Evolutionary conservation across 202 grass and related monocot genomes (phyloP), one percentile per base, ranked within the genome.

Genomic region (Digitaria exilis): DNA sequence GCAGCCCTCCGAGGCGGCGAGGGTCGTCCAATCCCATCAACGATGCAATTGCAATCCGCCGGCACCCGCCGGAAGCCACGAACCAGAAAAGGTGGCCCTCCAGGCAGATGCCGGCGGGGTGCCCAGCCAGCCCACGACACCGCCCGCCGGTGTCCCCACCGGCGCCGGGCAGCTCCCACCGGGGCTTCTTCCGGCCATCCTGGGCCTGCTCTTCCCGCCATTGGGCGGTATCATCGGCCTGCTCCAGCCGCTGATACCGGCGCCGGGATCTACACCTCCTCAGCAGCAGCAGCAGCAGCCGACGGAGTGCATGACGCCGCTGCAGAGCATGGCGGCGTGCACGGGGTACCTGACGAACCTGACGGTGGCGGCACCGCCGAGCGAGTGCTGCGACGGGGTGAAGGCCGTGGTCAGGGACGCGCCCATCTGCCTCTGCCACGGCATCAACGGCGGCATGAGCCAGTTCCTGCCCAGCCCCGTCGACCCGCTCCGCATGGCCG

Each of bases 351-450:
- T 69, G 7, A 71, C 79, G 51, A 81, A 71, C 37, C 15, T 29
- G 25, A 37, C 37, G 9, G 80, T 83, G 44, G n/a, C 46, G 67
- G 49, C 79, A 5, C 58, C 80, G 5, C 69, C 80, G 9, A 32
- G n/a, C 43, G 46, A 25, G 30, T 74, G 69, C 57, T 83, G 80
- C 80, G 80, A 52, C 44, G 69, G 57, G n/a, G 29, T 73, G 21
- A 74, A 30, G 57, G 13, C 43, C 9, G 2, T 74, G 31, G 21
- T 83, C 80, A 51, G 45, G 5, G 59, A 39, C 30, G 80, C 80
- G 56, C 69, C 80, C 69, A 64, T 83, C 80, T 82, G 80, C 57
- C 57, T 65, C 14, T 83, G 80, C 69, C 69, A 83, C 43, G 69
- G 57, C 57, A 41, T 52, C 57, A 65, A 74, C 57, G 80, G 80